Evolutionary conservation across 495 filamentous ascomycete species (phyloP).

Genomic region (Bryoglossum gracile): DNA sequence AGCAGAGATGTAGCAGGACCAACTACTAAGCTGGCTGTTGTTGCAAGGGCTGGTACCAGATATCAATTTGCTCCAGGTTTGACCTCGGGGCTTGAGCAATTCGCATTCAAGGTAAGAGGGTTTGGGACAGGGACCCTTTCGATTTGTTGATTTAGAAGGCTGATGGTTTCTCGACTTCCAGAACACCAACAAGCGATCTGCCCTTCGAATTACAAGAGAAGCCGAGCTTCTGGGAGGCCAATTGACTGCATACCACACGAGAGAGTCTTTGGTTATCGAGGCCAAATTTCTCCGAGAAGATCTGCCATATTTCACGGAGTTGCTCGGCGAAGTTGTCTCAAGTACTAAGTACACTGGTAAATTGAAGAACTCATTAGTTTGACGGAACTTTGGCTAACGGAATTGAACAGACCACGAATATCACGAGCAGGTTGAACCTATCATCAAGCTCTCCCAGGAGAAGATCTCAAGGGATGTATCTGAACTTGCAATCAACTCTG

Average conservation of each 20-base stretch:
- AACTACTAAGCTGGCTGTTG: conserved; percentile 81
- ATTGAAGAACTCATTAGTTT: conserved; percentile 27
- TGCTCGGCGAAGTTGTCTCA: conserved; percentile 84
- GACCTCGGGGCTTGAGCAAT: conserved; percentile 82
- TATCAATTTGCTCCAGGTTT: conserved; percentile 86
- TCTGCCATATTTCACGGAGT: conserved; percentile 94
- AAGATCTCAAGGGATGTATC: conserved; percentile 55
- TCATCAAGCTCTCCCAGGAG: conserved; percentile 66
- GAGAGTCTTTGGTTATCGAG: conserved; percentile 84
- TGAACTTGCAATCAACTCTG: conserved; percentile 73
- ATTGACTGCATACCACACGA: conserved; percentile 76
- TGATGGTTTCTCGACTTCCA: conserved; percentile 29
- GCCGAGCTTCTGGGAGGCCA: conserved; percentile 86
- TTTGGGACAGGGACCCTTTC: neutral
- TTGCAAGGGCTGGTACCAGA: conserved; percentile 86
- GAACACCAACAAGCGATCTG: conserved; percentile 80
- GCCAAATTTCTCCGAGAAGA: conserved; percentile 93
- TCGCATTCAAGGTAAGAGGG: conserved; percentile 79
- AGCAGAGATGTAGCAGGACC: conserved; percentile 80
- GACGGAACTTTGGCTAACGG: conserved; percentile 1
- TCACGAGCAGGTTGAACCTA: conserved; percentile 70
- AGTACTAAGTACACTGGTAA: conserved; percentile 79
- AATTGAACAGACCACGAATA: conserved; percentile 65
- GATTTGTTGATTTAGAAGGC: neutral
- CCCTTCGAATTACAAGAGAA: conserved; percentile 88